Base-by-base conservation (phyloP, 768 basidiomycete species). In the Russula sp. region DNA sequence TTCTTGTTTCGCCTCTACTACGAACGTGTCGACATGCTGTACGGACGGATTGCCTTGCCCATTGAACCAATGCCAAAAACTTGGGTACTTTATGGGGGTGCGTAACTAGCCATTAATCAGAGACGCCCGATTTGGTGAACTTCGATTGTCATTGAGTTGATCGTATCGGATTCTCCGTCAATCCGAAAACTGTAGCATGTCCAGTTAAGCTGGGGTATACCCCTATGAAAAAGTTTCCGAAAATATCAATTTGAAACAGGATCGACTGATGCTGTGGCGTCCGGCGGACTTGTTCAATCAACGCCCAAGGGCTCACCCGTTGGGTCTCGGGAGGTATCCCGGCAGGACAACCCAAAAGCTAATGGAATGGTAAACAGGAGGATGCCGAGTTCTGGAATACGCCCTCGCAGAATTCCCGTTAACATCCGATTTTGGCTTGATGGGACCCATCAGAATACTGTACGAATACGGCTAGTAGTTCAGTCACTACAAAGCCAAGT, bases 261-360 rank as follows among this genome's bases (percentile, higher is more conserved):
- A 25, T 3, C 4, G 49, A 65, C 7, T 65, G 64, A 46, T 72
- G 73, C 57, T 76, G 74, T 3, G 75, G 75, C 1, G n/a, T n/a
- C n/a, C n/a, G n/a, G 73, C 72, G 0, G 75, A 69, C 53, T 73
- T 74, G 68, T 83, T 80, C 4, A n/a, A n/a, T 74, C 79, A 0
- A 78, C 81, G 6, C 66, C 63, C 2, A 78, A 69, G 0, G 74
- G 71, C 3, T 61, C 46, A 38, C 72, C 74, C 1, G 53, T 65
- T 0, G 76, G 60, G 7, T 74, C 66, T 0, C 68, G 54, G 0
- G 75, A 71, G 2, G n/a, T 16, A 34, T 72, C 71, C 5, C 46
- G 61, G 29, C 64, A 63, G 8, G 72, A 71, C 7, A 71, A 20
- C 20, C 72, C 72, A n/a, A 48, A 70, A 69, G 64, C 73, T 73